Conservation (phyloP, 1,284 basidiomycete genomes). For the Termitomyces sp. region DNA sequence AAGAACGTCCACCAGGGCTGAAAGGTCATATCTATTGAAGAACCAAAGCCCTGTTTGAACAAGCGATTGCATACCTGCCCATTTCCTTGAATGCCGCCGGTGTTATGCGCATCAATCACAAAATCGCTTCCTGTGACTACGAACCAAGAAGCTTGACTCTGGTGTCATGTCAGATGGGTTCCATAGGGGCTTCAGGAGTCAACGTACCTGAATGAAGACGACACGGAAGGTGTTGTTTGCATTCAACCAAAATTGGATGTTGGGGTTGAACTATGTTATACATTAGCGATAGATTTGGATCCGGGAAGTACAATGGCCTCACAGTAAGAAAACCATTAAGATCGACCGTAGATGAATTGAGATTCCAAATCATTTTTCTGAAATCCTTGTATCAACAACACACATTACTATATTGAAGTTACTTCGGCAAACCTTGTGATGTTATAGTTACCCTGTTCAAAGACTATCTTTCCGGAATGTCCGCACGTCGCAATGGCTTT, state of each 20-base stretch:
- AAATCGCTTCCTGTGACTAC: conserved; percentile 58
- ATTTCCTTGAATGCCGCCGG: conserved; percentile 62
- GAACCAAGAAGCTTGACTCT: conserved; percentile 62
- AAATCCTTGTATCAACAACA: background rate
- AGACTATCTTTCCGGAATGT: conserved; percentile 42
- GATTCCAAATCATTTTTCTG: conserved; percentile 59
- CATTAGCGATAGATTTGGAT: background rate
- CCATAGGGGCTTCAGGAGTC: background rate
- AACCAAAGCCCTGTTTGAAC: background rate
- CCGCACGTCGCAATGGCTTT: conserved; percentile 51
- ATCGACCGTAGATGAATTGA: conserved; percentile 46
- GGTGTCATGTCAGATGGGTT: background rate
- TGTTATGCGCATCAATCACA: conserved; percentile 52
- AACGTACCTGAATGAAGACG: conserved; percentile 52
- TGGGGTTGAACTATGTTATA: conserved; percentile 43
- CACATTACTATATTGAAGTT: background rate
- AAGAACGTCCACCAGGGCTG: conserved; percentile 33
- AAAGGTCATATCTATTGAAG: background rate
- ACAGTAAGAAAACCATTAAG: conserved; percentile 53
- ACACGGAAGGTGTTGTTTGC: conserved; percentile 52
- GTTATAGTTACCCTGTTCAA: conserved; percentile 18
- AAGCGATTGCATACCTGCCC: conserved; percentile 36
- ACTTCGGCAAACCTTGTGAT: conserved; percentile 6
- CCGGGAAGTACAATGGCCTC: conserved; percentile 11
- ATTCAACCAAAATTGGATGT: conserved; percentile 60